Evolutionary conservation across 805 yeast species (phyloP).

Genomic region (Yamadazyma takamatsuzukensis): DNA sequence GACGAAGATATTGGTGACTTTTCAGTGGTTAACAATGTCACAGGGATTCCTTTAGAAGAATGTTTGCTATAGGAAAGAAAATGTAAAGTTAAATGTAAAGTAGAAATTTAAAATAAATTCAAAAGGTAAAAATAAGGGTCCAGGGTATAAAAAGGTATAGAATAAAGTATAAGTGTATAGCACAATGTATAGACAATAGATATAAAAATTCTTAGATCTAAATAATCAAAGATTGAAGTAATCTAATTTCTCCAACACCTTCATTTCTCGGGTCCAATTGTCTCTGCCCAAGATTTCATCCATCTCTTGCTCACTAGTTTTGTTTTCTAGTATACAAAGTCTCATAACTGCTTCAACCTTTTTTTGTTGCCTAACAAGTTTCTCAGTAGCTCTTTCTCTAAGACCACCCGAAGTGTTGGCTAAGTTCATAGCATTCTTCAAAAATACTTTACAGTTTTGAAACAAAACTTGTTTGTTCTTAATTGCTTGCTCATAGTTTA

Average conservation of each 20-base stretch:
- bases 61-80: neutral
- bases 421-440: conserved; percentile 43
- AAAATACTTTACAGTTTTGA: conserved; percentile 38
- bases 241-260: conserved; percentile 21
- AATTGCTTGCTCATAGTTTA: conserved; percentile 26
- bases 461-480: conserved; percentile 27
- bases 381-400: conserved; percentile 44
- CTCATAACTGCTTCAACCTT: conserved; percentile 44
- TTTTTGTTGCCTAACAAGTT: conserved; percentile 36
- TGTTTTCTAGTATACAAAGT: conserved; percentile 44
- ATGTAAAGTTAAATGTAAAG: too few species aligned
- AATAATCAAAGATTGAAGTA: conserved; percentile 20
- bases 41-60: conserved; percentile 23
- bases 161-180: too few species aligned
- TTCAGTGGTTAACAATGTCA: conserved; percentile 24
- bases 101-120: too few species aligned
- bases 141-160: too few species aligned
- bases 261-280: conserved; percentile 28
- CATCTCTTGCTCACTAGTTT: conserved; percentile 23
- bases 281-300: conserved; percentile 28
- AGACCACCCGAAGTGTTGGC: conserved; percentile 50
- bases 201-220: too few species aligned
- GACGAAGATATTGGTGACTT: conserved; percentile 15
- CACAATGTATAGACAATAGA: conserved; percentile 1
- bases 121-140: too few species aligned